Conservation (phyloP, 441 rosid species). For the Biscutella laevigata region DNA sequence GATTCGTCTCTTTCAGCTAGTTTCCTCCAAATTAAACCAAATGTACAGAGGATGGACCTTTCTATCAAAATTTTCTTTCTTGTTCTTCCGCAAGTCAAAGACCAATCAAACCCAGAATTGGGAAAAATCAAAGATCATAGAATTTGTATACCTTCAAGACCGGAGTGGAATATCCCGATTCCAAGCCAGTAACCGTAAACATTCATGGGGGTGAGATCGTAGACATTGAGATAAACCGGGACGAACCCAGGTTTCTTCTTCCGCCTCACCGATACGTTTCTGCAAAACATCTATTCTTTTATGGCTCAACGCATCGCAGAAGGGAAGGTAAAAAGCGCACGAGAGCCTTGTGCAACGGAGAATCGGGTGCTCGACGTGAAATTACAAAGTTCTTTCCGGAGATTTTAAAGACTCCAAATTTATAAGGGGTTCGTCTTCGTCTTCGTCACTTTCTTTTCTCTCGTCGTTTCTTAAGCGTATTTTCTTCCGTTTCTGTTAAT, state of each 20-base stretch:
- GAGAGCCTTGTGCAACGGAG: neutral
- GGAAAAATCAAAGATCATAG: neutral
- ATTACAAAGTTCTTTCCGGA: neutral
- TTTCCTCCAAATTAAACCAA: neutral
- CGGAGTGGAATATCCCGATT: slow-evolving; percentile 92
- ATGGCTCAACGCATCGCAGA: slow-evolving; percentile 14
- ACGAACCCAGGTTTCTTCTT: slow-evolving; percentile 60
- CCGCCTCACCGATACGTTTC: slow-evolving; percentile 37
- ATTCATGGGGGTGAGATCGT: slow-evolving; percentile 79
- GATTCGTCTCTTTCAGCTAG: neutral
- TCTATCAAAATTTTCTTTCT: neutral
- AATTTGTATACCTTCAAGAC: slow-evolving; percentile 81
- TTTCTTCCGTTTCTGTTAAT: slow-evolving; percentile 12
- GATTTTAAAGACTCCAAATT: neutral
- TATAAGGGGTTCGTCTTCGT: slow-evolving; percentile 1
- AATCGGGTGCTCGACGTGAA: neutral
- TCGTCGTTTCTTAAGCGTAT: neutral
- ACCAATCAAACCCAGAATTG: slow-evolving; percentile 7
- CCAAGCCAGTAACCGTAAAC: slow-evolving; percentile 95
- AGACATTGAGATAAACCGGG: slow-evolving; percentile 83
- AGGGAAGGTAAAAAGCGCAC: neutral
- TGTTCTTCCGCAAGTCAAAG: slow-evolving; percentile 5
- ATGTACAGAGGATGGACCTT: neutral
- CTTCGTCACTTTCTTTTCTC: slow-evolving; percentile 1
- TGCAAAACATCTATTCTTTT: slow-evolving; percentile 41